Evolutionary conservation across 1,284 basidiomycete genomes (phyloP).

Genomic region (Rhizoctonia solani): DNA sequence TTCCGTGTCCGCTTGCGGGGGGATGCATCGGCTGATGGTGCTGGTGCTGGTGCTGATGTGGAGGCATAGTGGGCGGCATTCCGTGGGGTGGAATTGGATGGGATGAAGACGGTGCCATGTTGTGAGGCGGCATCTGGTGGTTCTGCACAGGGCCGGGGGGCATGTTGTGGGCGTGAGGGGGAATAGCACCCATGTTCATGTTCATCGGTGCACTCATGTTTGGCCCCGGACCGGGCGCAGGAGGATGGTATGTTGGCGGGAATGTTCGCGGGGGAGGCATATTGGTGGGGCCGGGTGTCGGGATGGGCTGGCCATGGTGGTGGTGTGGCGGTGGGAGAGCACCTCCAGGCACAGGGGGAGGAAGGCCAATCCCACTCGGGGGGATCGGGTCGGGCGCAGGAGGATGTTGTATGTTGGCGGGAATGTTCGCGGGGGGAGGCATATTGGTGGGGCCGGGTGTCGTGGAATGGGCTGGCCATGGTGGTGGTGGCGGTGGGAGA

Average conservation of each 20-base stretch:
- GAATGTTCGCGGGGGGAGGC: neutral
- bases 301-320: conserved; percentile 13
- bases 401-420: neutral
- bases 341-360: conserved; percentile 39
- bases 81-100: neutral
- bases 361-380: conserved; percentile 31
- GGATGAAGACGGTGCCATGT: neutral
- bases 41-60: neutral
- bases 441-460: conserved; percentile 7
- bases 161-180: neutral
- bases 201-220: too few species aligned
- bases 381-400: neutral
- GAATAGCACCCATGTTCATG: too few species aligned
- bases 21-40: conserved; percentile 39
- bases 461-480: conserved; percentile 5
- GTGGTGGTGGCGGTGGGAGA: conserved; percentile 40
- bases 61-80: neutral
- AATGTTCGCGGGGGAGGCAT: neutral
- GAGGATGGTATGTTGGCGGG: neutral
- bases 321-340: conserved; percentile 43
- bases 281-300: conserved; percentile 1
- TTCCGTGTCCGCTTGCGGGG: conserved; percentile 39
- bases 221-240: too few species aligned
- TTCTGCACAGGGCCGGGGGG: neutral
- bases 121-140: neutral